Base-by-base conservation (phyloP, 208 protist species). In the Trypanosoma boissoni region DNA sequence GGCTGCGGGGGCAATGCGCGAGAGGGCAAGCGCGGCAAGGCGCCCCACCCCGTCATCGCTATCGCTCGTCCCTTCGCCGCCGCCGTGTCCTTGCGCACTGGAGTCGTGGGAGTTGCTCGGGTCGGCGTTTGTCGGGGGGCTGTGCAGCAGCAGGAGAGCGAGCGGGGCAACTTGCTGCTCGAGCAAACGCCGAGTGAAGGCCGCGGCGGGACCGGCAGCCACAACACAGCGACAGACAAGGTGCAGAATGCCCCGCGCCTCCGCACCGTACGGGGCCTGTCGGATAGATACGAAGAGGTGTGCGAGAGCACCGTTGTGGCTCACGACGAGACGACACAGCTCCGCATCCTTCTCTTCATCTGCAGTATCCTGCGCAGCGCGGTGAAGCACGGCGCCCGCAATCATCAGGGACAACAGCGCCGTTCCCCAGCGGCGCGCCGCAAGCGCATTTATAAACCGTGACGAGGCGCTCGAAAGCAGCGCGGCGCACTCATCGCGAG, bases 161-260 rank as follows among this genome's bases (percentile, higher is more conserved):
- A 58, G 58, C n/a, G 60, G 61, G 18, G 66, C 3, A 34, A 66
- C 52, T 39, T 61, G 53, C 44, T 73, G 58, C 8, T 66, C 58
- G 18, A 73, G 44, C n/a, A 41, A 18, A 6, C 49, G 39, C 31
- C 45, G 42, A 46, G 64, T 64, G 0, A 2, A 21, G 0, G 20
- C 46, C 3, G 48, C 48, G 0, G n/a, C 56, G 28, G 8, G 16
- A 39, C 42, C 32, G 16, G 23, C 55, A 37, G 34, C 12, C 20
- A 60, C 9, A n/a, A 71, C 28, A 46, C 64, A 71, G 20, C 24
- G 24, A 37, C 56, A 71, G 20, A 71, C 29, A 24, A 71, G 64
- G 41, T 8, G 24, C 50, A 64, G 34, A 20, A 71, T 21, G 36
- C 41, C 50, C 32, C 64, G 46, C 9, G 31, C 45, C 21, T 62